phyloP scores from a whole-genome alignment of 768 basidiomycete genomes.

The Leccinum uliginosum region DNA sequence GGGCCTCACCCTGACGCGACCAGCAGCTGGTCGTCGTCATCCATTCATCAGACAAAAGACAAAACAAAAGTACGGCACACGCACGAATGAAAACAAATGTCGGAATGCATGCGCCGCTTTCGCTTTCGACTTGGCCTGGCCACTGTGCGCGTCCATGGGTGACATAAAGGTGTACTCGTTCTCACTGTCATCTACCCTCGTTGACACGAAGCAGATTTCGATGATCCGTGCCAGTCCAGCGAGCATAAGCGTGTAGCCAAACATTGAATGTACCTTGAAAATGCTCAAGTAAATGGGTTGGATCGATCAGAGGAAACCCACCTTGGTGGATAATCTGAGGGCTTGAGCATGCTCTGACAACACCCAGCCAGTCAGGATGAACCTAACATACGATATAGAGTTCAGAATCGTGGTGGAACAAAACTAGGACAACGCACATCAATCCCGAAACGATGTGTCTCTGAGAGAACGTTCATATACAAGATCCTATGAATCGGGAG shows the following conservation, averaged over 20 bases:
- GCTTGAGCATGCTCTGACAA: conserved; percentile 89
- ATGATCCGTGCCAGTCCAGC: conserved; percentile 77
- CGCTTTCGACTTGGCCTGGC: conserved; percentile 17
- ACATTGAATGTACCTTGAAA: conserved; percentile 69
- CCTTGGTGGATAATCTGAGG: conserved; percentile 79
- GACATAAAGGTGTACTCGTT: conserved; percentile 69
- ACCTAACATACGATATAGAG: conserved; percentile 36
- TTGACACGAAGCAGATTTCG: conserved; percentile 76
- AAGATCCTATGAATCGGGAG: not conserved
- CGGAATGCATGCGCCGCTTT: conserved; percentile 62
- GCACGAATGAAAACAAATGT: conserved; percentile 82
- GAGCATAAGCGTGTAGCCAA: conserved; percentile 79
- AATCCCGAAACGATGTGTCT: conserved; percentile 74
- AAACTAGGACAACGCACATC: conserved; percentile 48
- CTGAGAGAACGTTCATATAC: conserved; percentile 28
- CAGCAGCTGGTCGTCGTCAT: conserved; percentile 46
- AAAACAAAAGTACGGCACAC: conserved; percentile 28
- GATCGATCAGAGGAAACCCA: conserved; percentile 21
- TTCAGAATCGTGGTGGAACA: not conserved
- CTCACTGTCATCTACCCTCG: conserved; percentile 41
- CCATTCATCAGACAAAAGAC: conserved; percentile 2
- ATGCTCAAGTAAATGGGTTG: not conserved
- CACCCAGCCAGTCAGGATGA: conserved; percentile 90
- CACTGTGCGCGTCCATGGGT: conserved; percentile 9
- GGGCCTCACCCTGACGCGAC: conserved; percentile 63